phyloP scores from a whole-genome alignment of 345 rosid species.

The Brassica napus region DNA sequence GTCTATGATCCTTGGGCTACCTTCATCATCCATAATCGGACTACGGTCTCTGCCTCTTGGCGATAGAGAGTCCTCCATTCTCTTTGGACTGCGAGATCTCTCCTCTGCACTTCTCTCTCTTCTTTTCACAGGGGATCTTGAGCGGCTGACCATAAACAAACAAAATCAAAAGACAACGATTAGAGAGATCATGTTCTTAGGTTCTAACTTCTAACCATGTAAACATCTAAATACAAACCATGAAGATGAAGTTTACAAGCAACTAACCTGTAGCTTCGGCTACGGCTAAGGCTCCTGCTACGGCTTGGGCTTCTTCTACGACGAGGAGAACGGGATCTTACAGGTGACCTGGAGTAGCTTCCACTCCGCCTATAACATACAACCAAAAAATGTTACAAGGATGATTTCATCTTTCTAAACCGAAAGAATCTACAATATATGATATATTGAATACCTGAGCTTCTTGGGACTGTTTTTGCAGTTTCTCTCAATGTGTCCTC shows the following conservation, averaged over 20 bases:
- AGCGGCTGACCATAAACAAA: slow-evolving; percentile 52
- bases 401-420: not conserved
- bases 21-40: slow-evolving; percentile 55
- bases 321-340: slow-evolving; percentile 57
- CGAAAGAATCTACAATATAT: not conserved
- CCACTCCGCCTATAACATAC: slow-evolving; percentile 50
- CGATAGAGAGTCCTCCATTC: slow-evolving; percentile 43
- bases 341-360: slow-evolving; percentile 74
- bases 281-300: slow-evolving; percentile 85
- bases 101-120: slow-evolving; percentile 53
- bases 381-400: slow-evolving; percentile 2
- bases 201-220: too few species aligned
- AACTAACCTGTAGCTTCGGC: slow-evolving; percentile 71
- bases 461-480: slow-evolving; percentile 84
- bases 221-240: not conserved
- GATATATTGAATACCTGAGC: slow-evolving; percentile 26
- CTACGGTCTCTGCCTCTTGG: slow-evolving; percentile 64
- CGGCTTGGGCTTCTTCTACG: slow-evolving; percentile 78
- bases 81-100: slow-evolving; percentile 50
- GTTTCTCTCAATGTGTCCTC: slow-evolving; percentile 91
- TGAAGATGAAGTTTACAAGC: not conserved
- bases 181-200: too few species aligned
- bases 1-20: slow-evolving; percentile 35
- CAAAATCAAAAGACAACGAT: not conserved
- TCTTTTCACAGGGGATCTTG: slow-evolving; percentile 68